Percentiles rank a stretch among this genome's conserved stretches.
These are phyloP conservation scores for Serendipita sp. DNA, from an alignment of 768 basidiomycete genomes.

Conservation along the genomic window DNA sequence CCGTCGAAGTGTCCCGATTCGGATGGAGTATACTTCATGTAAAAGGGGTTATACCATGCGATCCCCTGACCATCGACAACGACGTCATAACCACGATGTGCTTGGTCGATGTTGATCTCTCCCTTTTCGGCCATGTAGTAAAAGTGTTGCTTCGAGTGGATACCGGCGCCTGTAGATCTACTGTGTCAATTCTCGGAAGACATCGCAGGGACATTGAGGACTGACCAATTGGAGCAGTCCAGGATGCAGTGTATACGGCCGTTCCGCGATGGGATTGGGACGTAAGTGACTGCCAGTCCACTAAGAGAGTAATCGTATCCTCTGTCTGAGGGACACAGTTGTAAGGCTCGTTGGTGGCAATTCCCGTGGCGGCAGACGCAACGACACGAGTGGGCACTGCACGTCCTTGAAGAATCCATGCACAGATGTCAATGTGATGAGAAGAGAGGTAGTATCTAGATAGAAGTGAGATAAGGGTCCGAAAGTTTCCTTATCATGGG, in stretches of 20 bases:
- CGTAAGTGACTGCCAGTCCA: conserved; percentile 76
- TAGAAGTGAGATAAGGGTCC: background rate
- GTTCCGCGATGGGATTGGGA: conserved; percentile 34
- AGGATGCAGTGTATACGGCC: conserved; percentile 84
- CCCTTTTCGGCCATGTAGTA: conserved; percentile 95
- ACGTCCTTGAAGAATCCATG: conserved; percentile 66
- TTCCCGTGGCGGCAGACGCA: conserved; percentile 80
- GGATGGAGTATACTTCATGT: conserved; percentile 91
- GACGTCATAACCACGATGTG: conserved; percentile 84
- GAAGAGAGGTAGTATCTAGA: conserved; percentile 86
- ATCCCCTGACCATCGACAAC: conserved; percentile 77
- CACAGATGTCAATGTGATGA: conserved; percentile 83
- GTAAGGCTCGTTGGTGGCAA: conserved; percentile 78
- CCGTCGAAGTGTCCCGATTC: conserved; percentile 89
- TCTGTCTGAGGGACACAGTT: conserved; percentile 77
- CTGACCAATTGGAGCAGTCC: conserved; percentile 56
- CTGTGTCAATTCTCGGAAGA: background rate
- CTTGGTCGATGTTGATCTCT: conserved; percentile 84
- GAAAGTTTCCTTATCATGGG: conserved; percentile 6
- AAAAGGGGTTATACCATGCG: conserved; percentile 33
- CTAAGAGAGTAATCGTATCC: conserved; percentile 87
- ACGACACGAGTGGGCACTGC: conserved; percentile 73
- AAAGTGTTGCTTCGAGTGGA: conserved; percentile 85
- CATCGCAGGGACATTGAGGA: background rate
- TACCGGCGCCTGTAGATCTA: conserved; percentile 36